These are phyloP conservation scores for Gossypium davidsonii DNA, from an alignment of 441 rosid species.

Conservation along the genomic window DNA sequence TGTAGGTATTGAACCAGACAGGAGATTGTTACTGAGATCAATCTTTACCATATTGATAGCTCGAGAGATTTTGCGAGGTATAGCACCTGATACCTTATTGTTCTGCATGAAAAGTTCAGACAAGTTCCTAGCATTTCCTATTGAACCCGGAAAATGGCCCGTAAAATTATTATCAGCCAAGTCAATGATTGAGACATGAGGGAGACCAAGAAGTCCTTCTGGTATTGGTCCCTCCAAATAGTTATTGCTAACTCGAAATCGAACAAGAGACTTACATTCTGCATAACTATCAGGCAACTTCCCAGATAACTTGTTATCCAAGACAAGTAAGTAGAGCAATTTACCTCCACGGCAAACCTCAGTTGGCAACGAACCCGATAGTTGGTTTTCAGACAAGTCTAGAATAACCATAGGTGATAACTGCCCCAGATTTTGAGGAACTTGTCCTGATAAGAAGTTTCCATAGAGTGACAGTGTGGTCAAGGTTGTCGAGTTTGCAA, in stretches of 20 bases:
- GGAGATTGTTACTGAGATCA: constrained; percentile 68
- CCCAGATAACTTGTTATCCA: constrained; percentile 66
- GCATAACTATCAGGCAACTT: constrained; percentile 54
- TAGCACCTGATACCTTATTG: constrained; percentile 57
- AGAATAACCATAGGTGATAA: constrained; percentile 51
- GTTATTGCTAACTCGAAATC: constrained; percentile 79
- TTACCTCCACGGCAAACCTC: constrained; percentile 70
- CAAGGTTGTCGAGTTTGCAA: constrained; percentile 61
- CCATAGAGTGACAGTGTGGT: constrained; percentile 58
- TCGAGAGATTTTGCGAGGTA: constrained; percentile 66
- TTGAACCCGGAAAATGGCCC: constrained; percentile 49
- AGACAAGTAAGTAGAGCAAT: constrained; percentile 66
- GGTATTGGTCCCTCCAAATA: constrained; percentile 60
- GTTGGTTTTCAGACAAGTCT: constrained; percentile 74
- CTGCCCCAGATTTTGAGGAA: constrained; percentile 61
- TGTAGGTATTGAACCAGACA: constrained; percentile 75
- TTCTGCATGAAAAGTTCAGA: constrained; percentile 75
- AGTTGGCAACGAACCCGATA: constrained; percentile 66
- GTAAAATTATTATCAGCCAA: constrained; percentile 61
- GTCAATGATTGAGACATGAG: constrained; percentile 83
- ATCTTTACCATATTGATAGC: constrained; percentile 76
- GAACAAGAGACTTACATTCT: constrained; percentile 52
- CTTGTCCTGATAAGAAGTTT: constrained; percentile 66
- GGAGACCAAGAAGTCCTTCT: constrained; percentile 56
- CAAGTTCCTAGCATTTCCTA: constrained; percentile 61